Conservation (phyloP, 1,284 basidiomycete genomes). For the Agaricales sp. region DNA sequence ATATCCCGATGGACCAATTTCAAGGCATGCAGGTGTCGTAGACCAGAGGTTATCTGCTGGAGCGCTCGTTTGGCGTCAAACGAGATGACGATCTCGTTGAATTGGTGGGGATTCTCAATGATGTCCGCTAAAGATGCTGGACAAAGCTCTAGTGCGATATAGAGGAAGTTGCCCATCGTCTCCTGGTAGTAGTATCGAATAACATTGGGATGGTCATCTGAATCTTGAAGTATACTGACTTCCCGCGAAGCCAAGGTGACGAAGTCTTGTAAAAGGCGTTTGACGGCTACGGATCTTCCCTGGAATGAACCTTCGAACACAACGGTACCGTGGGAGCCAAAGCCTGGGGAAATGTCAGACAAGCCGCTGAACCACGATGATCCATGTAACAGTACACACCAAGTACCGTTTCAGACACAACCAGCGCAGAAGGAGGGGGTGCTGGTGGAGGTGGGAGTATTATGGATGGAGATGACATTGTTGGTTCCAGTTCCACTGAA, state of each 20-base stretch:
- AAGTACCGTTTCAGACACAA: slow-evolving; percentile 72
- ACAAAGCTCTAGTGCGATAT: slow-evolving; percentile 95
- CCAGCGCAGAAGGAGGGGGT: slow-evolving; percentile 25
- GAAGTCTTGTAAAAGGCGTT: slow-evolving; percentile 91
- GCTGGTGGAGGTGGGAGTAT: slow-evolving; percentile 4
- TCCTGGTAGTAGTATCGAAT: slow-evolving; percentile 99
- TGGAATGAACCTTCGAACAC: slow-evolving; percentile 92
- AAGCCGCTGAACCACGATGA: too few species aligned
- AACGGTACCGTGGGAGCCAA: slow-evolving; percentile 94
- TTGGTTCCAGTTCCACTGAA: too few species aligned
- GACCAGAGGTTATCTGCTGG: slow-evolving; percentile 78
- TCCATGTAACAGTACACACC: too few species aligned
- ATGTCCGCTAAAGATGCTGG: slow-evolving; percentile 92
- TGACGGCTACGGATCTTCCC: slow-evolving; percentile 93
- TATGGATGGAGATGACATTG: slow-evolving; percentile 1
- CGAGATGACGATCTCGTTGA: slow-evolving; percentile 50
- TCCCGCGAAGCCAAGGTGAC: slow-evolving; percentile 92
- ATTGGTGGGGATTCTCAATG: slow-evolving; percentile 68
- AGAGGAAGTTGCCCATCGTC: slow-evolving; percentile 85
- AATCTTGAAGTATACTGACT: slow-evolving; percentile 90
- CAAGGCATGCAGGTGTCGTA: slow-evolving; percentile 87
- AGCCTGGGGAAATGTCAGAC: slow-evolving; percentile 41
- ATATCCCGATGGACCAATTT: slow-evolving; percentile 98
- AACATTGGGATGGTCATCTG: slow-evolving; percentile 97
- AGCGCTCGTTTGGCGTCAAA: slow-evolving; percentile 88